Evolutionary conservation across 2,329 filamentous ascomycete species (phyloP).

Genomic region (Nemania serpens): DNA sequence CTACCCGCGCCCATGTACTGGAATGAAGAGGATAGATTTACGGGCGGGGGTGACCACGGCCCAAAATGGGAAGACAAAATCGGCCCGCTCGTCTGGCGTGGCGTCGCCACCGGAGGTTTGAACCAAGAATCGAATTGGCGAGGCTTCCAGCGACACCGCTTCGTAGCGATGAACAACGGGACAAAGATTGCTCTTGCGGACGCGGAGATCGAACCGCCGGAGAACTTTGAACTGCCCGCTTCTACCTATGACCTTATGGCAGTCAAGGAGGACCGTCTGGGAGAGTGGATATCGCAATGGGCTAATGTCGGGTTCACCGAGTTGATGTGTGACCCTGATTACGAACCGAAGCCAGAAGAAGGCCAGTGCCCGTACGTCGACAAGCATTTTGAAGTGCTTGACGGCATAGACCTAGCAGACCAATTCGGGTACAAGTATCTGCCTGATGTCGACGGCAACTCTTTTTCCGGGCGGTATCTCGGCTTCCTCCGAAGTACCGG

Average conservation of each 20-base stretch:
- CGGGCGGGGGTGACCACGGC: conserved; percentile 59
- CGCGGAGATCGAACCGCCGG: conserved; percentile 45
- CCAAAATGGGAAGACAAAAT: conserved; percentile 62
- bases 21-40: conserved; percentile 65
- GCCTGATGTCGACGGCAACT: conserved; percentile 77
- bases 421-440: conserved; percentile 71
- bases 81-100: conserved; percentile 64
- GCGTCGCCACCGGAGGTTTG: conserved; percentile 67
- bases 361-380: conserved; percentile 55
- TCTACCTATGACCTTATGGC: conserved; percentile 54
- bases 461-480: conserved; percentile 70
- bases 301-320: conserved; percentile 59
- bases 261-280: conserved; percentile 50
- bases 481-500: conserved; percentile 72
- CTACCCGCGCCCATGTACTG: conserved; percentile 73
- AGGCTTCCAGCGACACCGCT: conserved; percentile 75
- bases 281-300: conserved; percentile 55
- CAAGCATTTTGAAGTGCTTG: conserved; percentile 48
- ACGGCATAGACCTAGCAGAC: conserved; percentile 50
- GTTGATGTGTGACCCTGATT: conserved; percentile 52
- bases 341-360: conserved; percentile 41
- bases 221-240: conserved; percentile 60
- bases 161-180: conserved; percentile 73
- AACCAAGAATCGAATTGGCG: conserved; percentile 68
- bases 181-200: conserved; percentile 60